phyloP scores from a whole-genome alignment of 2,329 filamentous ascomycete genomes.

The Colletotrichum sp. region DNA sequence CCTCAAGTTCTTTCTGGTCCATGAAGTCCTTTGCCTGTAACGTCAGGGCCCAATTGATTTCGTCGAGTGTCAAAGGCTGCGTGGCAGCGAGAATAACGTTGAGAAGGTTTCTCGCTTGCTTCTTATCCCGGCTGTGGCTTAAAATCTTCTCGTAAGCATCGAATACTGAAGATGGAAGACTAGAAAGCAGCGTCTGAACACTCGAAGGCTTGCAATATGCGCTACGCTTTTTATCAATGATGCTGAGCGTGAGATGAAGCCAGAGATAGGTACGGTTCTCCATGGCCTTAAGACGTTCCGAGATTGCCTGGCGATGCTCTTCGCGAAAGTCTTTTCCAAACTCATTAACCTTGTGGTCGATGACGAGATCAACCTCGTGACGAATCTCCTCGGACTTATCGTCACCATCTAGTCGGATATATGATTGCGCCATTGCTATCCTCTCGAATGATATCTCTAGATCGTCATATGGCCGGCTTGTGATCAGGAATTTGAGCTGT shows the following conservation, averaged over 20 bases:
- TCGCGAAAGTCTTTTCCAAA: constrained; percentile 3
- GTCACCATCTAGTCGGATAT: constrained; percentile 29
- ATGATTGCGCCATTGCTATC: neutral
- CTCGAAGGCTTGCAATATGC: neutral
- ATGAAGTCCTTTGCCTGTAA: too few relatives aligned
- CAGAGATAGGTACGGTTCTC: constrained; percentile 43
- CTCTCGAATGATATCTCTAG: rapidly evolving
- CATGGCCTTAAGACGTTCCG: constrained; percentile 28
- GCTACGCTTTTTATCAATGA: constrained; percentile 25
- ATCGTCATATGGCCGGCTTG: neutral
- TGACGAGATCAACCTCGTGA: constrained; percentile 35
- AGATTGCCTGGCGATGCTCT: rapidly evolving
- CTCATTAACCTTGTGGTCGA: constrained; percentile 24
- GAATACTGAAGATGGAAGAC: neutral
- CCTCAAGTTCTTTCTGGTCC: too few relatives aligned
- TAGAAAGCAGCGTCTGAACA: rapidly evolving
- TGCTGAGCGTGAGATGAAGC: constrained; percentile 36
- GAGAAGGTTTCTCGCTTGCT: too few relatives aligned
- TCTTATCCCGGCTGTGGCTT: too few relatives aligned
- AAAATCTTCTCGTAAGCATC: neutral
- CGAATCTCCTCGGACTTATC: constrained; percentile 29
- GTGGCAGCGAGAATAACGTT: too few relatives aligned
- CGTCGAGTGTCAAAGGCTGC: too few relatives aligned
- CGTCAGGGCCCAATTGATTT: too few relatives aligned
- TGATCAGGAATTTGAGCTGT: neutral